Evolutionary conservation across 2,329 filamentous ascomycete genomes (phyloP), one percentile per base, ranked within the genome.

Genomic region (Microdochium paspali): DNA sequence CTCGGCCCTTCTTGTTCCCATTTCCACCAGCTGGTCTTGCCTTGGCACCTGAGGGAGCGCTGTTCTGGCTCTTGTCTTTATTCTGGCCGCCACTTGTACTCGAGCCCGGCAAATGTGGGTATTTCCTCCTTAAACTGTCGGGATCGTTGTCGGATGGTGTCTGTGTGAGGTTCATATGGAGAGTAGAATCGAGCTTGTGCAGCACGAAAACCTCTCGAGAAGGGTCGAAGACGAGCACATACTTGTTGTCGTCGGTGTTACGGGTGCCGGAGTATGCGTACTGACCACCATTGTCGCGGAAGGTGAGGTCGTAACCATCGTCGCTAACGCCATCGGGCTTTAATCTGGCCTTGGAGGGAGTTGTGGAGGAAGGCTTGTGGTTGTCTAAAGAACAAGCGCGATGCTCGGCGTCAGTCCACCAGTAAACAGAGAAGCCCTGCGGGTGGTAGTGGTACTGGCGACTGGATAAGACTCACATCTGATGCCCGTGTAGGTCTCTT

Each of bases 131-230:
- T 35, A 94, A 71, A 57, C 76, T 79, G 25, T 78, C 76, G 46
- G 74, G 66, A 54, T 87, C 79, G 47, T 73, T 69, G 57, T 84
- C 83, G 53, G 74, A 77, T 2, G 85, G 87, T 13, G 81, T 81
- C 47, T 76, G 80, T 46, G 79, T 81, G 47, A 95, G 68, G 64
- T 95, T 96, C 84, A 95, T 90, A 58, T 88, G 84, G 66, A 95
- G 85, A 32, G 83, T 82, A n/a, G 83, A 85, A 60, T 88, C 80
- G 47, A 96, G 72, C 46, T 81, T 82, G 68, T 96, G 89, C 47
- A 96, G 75, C 24, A 93, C 81, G 54, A 93, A 93, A 48, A 77
- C 84, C 58, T 91, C 81, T 46, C 80, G 81, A 18, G 74, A 70
- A 9, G 84, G 74, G 63, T 95, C 87, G 60, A 91, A 93, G 49